Percentiles rank a stretch among this genome's conserved stretches.
These are phyloP conservation scores for Sclerotinia nivalis DNA, from an alignment of 2,329 filamentous ascomycete species.

Conservation along the genomic window DNA sequence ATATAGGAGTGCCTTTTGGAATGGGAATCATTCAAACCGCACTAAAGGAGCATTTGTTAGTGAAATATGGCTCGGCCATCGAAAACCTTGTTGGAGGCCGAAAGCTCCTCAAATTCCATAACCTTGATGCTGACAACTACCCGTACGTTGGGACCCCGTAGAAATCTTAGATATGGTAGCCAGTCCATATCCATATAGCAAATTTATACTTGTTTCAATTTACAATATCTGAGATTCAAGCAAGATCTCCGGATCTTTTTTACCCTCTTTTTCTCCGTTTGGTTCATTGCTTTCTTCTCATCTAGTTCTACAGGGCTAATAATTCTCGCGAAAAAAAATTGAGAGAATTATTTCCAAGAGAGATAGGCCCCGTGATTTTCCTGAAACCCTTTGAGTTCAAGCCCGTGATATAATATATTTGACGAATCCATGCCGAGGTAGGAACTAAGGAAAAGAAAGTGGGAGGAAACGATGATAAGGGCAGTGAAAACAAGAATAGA, in stretches of 20 bases:
- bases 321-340: too few relatives aligned
- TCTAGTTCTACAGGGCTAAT: too few relatives aligned
- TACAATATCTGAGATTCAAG: too few relatives aligned
- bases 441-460: not conserved
- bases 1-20: slow-evolving; percentile 58
- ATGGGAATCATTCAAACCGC: slow-evolving; percentile 60
- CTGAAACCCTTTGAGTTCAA: not conserved
- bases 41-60: slow-evolving; percentile 55
- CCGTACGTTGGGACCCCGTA: not conserved
- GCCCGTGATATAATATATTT: not conserved
- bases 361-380: not conserved
- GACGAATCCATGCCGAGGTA: not conserved
- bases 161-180: too few relatives aligned
- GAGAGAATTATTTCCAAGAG: too few relatives aligned
- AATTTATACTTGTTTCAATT: too few relatives aligned
- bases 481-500: not conserved
- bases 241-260: too few relatives aligned
- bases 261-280: too few relatives aligned
- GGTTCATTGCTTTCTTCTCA: too few relatives aligned
- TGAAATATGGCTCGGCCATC: slow-evolving; percentile 63
- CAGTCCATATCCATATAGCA: too few relatives aligned
- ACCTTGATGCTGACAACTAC: not conserved
- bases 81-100: slow-evolving; percentile 47
- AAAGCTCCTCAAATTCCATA: slow-evolving; percentile 11
- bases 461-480: not conserved